phyloP scores from a whole-genome alignment of 495 filamentous ascomycete genomes.

The Xylaria telfairii region DNA sequence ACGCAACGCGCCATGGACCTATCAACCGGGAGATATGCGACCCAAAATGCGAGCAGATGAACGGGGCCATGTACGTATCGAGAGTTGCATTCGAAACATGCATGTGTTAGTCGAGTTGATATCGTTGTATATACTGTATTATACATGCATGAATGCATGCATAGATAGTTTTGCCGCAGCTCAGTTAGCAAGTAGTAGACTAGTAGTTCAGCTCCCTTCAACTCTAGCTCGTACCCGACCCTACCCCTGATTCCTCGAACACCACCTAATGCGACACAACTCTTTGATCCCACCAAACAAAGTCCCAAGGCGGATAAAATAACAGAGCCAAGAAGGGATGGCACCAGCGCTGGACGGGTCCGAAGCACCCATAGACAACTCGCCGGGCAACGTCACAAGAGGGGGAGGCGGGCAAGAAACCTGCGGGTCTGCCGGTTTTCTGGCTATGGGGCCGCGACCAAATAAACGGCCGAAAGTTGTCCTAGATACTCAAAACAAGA shows the following conservation, averaged over 20 bases:
- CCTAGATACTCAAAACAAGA: conserved; percentile 3
- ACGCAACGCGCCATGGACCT: background rate
- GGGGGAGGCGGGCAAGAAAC: conserved; percentile 6
- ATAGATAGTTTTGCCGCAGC: conserved; percentile 18
- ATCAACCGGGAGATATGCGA: conserved; percentile 9
- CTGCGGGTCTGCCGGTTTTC: conserved; percentile 24
- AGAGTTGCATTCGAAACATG: conserved; percentile 10
- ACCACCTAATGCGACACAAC: conserved; percentile 8
- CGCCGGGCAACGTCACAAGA: background rate
- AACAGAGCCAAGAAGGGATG: background rate
- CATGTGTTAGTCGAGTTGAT: conserved; percentile 55
- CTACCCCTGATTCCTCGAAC: background rate
- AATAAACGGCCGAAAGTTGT: conserved; percentile 3
- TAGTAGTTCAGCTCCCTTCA: conserved; percentile 5
- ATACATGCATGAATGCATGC: conserved; percentile 16
- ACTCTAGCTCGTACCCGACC: background rate
- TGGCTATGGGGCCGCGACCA: background rate
- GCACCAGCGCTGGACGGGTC: background rate
- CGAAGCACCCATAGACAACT: background rate
- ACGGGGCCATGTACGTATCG: conserved; percentile 1
- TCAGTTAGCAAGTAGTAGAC: background rate
- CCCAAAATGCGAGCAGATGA: background rate
- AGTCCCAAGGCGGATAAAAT: conserved; percentile 11
- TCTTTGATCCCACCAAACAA: conserved; percentile 7
- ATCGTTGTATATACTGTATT: conserved; percentile 35